These are phyloP conservation scores for Cryphonectria japonica DNA, from an alignment of 2,329 filamentous ascomycete species.

Conservation along the genomic window DNA sequence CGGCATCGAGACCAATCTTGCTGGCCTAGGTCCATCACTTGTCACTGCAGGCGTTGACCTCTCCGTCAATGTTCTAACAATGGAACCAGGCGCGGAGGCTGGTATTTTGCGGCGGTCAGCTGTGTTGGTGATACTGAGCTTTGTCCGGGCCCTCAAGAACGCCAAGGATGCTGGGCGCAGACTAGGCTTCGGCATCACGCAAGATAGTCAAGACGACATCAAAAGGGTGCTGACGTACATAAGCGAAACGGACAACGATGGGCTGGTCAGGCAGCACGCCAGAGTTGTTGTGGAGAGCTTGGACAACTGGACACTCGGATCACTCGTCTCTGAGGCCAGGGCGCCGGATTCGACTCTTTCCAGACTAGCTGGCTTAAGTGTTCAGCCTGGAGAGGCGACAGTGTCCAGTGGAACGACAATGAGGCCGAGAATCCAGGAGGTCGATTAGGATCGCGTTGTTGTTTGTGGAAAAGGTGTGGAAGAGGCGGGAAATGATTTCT, in stretches of 20 bases:
- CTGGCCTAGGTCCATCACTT: slow-evolving; percentile 56
- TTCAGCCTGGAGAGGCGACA: slow-evolving; percentile 39
- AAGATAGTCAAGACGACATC: slow-evolving; percentile 64
- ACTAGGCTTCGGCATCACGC: slow-evolving; percentile 58
- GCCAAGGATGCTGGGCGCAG: slow-evolving; percentile 51
- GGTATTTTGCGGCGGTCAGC: slow-evolving; percentile 70
- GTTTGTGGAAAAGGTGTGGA: not conserved
- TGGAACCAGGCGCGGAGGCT: slow-evolving; percentile 63
- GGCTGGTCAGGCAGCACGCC: slow-evolving; percentile 69
- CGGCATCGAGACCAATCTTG: slow-evolving; percentile 63
- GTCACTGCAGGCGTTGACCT: slow-evolving; percentile 64
- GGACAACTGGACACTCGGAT: slow-evolving; percentile 59
- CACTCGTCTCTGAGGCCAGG: slow-evolving; percentile 31
- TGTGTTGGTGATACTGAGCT: slow-evolving; percentile 63
- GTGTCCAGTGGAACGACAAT: slow-evolving; percentile 19
- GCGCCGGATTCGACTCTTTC: slow-evolving; percentile 29
- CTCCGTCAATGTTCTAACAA: slow-evolving; percentile 62
- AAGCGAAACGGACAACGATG: slow-evolving; percentile 68
- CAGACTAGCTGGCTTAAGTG: slow-evolving; percentile 48
- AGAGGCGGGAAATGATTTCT: not conserved
- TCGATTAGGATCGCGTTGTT: slow-evolving; percentile 50
- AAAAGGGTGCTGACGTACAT: slow-evolving; percentile 65
- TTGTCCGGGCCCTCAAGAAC: slow-evolving; percentile 62
- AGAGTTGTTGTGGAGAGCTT: slow-evolving; percentile 68
- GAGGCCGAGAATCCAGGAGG: slow-evolving; percentile 60